Evolutionary conservation across 148 eudicot genomes (phyloP).

Genomic region (Persicaria maculosa): DNA sequence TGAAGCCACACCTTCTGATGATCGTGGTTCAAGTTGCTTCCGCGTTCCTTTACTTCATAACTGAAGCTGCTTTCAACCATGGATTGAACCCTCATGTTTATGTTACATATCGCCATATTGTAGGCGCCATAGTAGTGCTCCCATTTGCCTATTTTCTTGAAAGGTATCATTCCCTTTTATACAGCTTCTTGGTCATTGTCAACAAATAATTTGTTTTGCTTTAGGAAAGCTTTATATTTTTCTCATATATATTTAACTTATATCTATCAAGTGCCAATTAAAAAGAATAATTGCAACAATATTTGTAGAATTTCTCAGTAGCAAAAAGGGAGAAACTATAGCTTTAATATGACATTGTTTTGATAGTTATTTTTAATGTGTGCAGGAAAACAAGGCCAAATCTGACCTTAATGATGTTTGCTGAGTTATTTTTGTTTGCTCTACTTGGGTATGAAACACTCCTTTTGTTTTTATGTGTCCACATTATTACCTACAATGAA

Average conservation of each 20-base stretch:
- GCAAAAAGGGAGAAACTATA: neutral
- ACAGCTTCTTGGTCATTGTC: constrained; percentile 9
- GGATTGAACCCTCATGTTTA: constrained; percentile 45
- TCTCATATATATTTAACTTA: constrained; percentile 24
- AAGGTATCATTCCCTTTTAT: constrained; percentile 24
- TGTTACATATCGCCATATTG: constrained; percentile 41
- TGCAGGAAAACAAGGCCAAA: constrained; percentile 45
- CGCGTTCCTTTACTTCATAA: constrained; percentile 41
- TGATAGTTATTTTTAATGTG: neutral
- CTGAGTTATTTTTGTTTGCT: constrained; percentile 34
- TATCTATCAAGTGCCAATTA: neutral
- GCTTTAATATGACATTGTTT: neutral
- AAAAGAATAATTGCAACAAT: neutral
- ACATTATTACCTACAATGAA: constrained; percentile 1
- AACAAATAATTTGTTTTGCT: neutral
- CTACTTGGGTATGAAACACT: constrained; percentile 32
- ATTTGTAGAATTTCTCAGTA: neutral
- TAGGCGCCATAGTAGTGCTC: constrained; percentile 29
- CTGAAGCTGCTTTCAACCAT: constrained; percentile 40
- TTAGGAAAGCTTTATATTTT: too few relatives aligned
- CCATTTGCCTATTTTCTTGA: constrained; percentile 43
- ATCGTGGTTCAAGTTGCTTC: constrained; percentile 33
- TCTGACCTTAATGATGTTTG: constrained; percentile 29
- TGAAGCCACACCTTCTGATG: constrained; percentile 37
- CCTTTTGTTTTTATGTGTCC: neutral